Conservation (phyloP, 1,139 yeast species). For the Protomyces inouyei region DNA sequence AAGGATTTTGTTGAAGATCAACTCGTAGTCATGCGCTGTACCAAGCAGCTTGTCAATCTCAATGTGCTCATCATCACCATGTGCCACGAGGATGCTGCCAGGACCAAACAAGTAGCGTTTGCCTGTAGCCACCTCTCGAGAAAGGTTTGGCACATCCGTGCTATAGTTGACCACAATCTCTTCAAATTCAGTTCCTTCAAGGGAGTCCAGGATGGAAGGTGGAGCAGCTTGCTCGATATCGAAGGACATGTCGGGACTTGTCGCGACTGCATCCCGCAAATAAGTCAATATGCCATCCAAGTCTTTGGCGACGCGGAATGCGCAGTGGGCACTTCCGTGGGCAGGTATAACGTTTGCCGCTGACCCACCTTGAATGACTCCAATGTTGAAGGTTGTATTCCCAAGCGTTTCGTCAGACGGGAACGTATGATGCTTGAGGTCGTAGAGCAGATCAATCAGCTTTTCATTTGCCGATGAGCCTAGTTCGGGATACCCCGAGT, state of each 20-base stretch:
- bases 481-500: conserved; percentile 66
- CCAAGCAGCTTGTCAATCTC: conserved; percentile 48
- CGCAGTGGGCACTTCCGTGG: conserved; percentile 48
- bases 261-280: conserved; percentile 42
- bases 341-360: conserved; percentile 64
- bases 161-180: conserved; percentile 41
- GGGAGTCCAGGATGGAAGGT: conserved; percentile 17
- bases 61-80: conserved; percentile 57
- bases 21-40: conserved; percentile 56
- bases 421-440: conserved; percentile 42
- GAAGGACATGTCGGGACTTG: conserved; percentile 17
- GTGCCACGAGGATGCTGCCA: conserved; percentile 63
- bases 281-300: conserved; percentile 42
- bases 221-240: conserved; percentile 18
- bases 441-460: conserved; percentile 50
- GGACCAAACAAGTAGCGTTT: conserved; percentile 62
- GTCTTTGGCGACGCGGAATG: conserved; percentile 55
- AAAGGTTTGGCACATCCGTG: conserved; percentile 57
- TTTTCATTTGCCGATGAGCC: conserved; percentile 62
- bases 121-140: conserved; percentile 36
- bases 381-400: conserved; percentile 58
- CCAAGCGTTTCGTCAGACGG: conserved; percentile 57
- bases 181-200: conserved; percentile 12
- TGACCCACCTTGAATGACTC: conserved; percentile 55
- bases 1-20: conserved; percentile 42